Base-by-base conservation (phyloP, 495 filamentous ascomycete genomes). In the Cryomyces minteri region DNA sequence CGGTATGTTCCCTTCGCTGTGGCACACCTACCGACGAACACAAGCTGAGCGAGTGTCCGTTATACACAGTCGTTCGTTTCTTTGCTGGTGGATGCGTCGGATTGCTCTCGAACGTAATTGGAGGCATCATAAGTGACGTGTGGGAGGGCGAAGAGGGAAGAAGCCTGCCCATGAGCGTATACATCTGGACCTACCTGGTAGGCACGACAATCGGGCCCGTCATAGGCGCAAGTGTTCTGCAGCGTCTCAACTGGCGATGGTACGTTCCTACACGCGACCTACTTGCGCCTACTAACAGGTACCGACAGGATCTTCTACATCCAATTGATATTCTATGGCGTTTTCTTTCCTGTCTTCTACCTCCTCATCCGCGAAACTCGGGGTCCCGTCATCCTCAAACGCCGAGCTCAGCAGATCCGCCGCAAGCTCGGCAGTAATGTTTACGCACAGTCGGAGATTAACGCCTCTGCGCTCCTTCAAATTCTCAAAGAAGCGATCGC, bases 151-250 rank as follows among this genome's bases (percentile, higher is more conserved):
- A 64, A 39, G 45, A 41, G 31, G 47, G 48, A 6, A 54, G 67
- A 5, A 69, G 64, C 46, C 49, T 72, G n/a, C 67, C 67, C 0
- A 61, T 71, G 14, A 59, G 60, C 30, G 48, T 71, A 5, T 76
- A 66, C 45, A 67, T 71, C 7, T 47, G 63, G 6, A 46, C 51
- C 0, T 65, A 67, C 28, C 48, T 71, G 4, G 55, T 56, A 5
- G 69, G 67, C 2, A 60, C 58, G 25, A 70, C 61, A 9, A 55
- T 71, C 5, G 72, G 72, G 0, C 68, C 67, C 6, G 64, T 71
- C 4, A 58, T 70, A 10, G 69, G 65, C 11, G 63, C 62, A 11
- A 54, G 63, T 0, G 64, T 69, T 44, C 53, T 62, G 41, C 47
- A 64, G 18, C 52, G 51, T 34, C 51, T 65, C 18, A 57, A 58